Conservation (phyloP, 2,329 filamentous ascomycete species). For the Colletotrichum incanum region DNA sequence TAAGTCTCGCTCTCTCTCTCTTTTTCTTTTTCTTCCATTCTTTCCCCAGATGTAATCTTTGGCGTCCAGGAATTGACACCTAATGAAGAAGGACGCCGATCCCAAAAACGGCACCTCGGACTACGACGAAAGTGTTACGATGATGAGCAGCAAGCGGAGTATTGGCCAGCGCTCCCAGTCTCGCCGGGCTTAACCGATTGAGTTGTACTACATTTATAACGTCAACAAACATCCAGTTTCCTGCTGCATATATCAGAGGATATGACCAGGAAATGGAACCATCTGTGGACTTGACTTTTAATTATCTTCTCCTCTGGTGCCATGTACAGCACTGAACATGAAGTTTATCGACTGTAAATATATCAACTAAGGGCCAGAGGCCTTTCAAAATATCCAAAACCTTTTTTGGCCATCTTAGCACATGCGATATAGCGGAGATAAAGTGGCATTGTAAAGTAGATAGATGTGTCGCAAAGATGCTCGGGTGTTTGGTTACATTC, state of each 20-base stretch:
- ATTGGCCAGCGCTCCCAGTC: conserved; percentile 30
- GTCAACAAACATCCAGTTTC: not conserved
- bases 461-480: not conserved
- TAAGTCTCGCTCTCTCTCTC: not conserved
- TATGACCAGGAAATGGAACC: not conserved
- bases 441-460: not conserved
- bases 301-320: not conserved
- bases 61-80: too few species aligned
- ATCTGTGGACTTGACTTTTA: not conserved
- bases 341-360: not conserved
- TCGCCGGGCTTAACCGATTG: not conserved
- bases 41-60: too few species aligned
- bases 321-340: not conserved
- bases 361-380: not conserved
- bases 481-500: not conserved
- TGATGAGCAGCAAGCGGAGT: conserved; percentile 34
- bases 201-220: not conserved
- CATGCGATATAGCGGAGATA: not conserved
- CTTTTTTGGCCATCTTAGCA: too few species aligned
- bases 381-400: not conserved
- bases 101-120: conserved; percentile 58
- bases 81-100: conserved; percentile 54
- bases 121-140: conserved; percentile 51
- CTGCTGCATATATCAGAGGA: not conserved
- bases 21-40: not conserved